These are phyloP conservation scores for Fusarium tuaranense DNA, from an alignment of 2,329 filamentous ascomycete species.

Conservation along the genomic window DNA sequence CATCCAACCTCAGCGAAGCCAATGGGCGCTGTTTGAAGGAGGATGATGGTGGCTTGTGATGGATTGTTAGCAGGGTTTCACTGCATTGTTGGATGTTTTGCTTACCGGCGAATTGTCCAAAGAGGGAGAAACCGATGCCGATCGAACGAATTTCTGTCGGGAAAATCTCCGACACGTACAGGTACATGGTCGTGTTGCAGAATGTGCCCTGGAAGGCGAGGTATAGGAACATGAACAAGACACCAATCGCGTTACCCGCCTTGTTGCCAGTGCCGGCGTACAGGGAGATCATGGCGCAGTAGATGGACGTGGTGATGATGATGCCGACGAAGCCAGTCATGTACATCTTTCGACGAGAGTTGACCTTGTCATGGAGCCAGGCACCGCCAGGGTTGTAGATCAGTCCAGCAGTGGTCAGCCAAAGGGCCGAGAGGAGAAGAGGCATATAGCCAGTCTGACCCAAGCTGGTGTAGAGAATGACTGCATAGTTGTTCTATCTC, in stretches of 20 bases:
- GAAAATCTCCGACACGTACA: slow-evolving; percentile 54
- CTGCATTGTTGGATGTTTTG: neutral
- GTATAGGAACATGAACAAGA: slow-evolving; percentile 60
- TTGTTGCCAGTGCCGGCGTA: slow-evolving; percentile 52
- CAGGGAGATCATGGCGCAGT: slow-evolving; percentile 52
- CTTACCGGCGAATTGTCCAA: slow-evolving; percentile 59
- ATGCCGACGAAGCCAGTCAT: slow-evolving; percentile 56
- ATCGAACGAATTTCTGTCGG: slow-evolving; percentile 63
- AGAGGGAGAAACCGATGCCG: slow-evolving; percentile 63
- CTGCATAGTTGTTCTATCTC: slow-evolving; percentile 55
- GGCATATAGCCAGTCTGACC: slow-evolving; percentile 55
- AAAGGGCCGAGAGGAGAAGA: slow-evolving; percentile 53
- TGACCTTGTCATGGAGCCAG: slow-evolving; percentile 60
- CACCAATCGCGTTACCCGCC: slow-evolving; percentile 53
- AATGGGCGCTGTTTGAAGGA: slow-evolving; percentile 55
- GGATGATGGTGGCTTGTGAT: slow-evolving; percentile 53
- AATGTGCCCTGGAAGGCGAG: slow-evolving; percentile 61
- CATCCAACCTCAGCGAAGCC: slow-evolving; percentile 58
- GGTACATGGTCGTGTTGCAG: slow-evolving; percentile 55
- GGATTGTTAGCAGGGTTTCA: neutral
- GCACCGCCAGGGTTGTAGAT: slow-evolving; percentile 61
- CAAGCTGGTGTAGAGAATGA: slow-evolving; percentile 53
- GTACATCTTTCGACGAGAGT: slow-evolving; percentile 59
- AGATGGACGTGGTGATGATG: slow-evolving; percentile 49
- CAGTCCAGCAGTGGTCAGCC: slow-evolving; percentile 60